Conservation (phyloP, 176 grass and related monocot genomes). For the Zizania latifolia region DNA sequence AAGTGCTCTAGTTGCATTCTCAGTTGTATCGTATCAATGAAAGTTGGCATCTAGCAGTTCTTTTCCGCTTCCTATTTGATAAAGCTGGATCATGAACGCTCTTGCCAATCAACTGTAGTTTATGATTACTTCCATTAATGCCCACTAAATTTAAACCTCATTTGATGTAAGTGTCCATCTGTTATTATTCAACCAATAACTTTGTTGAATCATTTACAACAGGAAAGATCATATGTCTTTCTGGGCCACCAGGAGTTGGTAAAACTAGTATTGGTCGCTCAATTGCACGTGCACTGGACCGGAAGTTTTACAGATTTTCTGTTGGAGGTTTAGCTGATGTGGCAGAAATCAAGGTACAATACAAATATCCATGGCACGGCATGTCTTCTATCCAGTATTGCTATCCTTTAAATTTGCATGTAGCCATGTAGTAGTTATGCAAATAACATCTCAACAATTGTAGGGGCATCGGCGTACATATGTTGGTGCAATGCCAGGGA, state of each 20-base stretch:
- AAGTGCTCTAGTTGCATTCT: constrained; percentile 17
- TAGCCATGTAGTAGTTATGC: not conserved
- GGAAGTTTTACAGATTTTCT: constrained; percentile 96
- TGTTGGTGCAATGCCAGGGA: constrained; percentile 98
- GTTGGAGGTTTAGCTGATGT: constrained; percentile 99
- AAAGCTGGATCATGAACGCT: not conserved
- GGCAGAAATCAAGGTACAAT: constrained; percentile 89
- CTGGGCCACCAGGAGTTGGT: constrained; percentile 97
- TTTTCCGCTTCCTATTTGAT: not conserved
- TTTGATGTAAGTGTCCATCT: not conserved
- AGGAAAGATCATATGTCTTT: constrained; percentile 99
- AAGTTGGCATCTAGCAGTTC: not conserved
- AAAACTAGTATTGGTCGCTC: constrained; percentile 98
- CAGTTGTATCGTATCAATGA: not conserved
- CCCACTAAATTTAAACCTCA: constrained; percentile 5
- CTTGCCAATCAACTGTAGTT: not conserved
- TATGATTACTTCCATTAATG: not conserved
- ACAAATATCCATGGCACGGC: not conserved
- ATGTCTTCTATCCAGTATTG: constrained; percentile 6
- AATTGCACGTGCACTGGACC: constrained; percentile 89
- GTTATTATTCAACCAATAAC: constrained; percentile 15
- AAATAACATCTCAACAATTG: constrained; percentile 37
- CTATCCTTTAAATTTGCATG: not conserved
- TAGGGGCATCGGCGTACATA: constrained; percentile 97
- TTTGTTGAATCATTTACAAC: constrained; percentile 27